phyloP scores from a whole-genome alignment of 768 basidiomycete genomes.

The Tephrocybe sp. region DNA sequence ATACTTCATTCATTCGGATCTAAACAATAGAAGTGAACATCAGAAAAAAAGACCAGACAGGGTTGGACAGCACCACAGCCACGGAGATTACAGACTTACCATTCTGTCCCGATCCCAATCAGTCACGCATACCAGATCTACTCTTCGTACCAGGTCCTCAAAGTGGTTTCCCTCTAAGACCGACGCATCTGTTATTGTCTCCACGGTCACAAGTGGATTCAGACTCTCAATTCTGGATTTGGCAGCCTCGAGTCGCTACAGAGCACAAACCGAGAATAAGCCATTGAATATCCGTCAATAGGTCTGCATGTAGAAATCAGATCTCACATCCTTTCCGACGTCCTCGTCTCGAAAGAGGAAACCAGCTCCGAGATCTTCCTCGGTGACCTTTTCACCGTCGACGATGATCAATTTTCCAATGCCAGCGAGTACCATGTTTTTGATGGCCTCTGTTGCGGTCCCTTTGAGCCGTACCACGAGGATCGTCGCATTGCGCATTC shows the following conservation, averaged over 20 bases:
- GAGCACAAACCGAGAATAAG: slow-evolving; percentile 32
- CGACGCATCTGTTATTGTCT: slow-evolving; percentile 56
- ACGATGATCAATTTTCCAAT: slow-evolving; percentile 87
- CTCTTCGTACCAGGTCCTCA: slow-evolving; percentile 55
- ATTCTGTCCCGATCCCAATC: slow-evolving; percentile 70
- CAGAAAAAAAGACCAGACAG: slow-evolving; percentile 12
- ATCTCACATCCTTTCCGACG: slow-evolving; percentile 80
- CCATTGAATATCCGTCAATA: slow-evolving; percentile 36
- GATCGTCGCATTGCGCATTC: slow-evolving; percentile 94
- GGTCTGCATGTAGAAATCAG: slow-evolving; percentile 9
- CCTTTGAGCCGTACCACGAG: slow-evolving; percentile 78
- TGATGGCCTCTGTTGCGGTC: slow-evolving; percentile 90
- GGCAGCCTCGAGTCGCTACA: slow-evolving; percentile 83
- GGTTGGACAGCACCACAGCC: not conserved
- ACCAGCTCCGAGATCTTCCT: slow-evolving; percentile 88
- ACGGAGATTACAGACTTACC: slow-evolving; percentile 46
- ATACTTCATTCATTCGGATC: slow-evolving; percentile 79
- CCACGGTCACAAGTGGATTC: slow-evolving; percentile 88
- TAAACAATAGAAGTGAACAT: slow-evolving; percentile 28
- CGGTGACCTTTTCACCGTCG: slow-evolving; percentile 71
- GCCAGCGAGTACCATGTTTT: slow-evolving; percentile 96
- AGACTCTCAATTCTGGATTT: slow-evolving; percentile 83
- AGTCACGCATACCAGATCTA: slow-evolving; percentile 88
- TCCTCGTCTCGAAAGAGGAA: slow-evolving; percentile 96
- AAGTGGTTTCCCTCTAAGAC: slow-evolving; percentile 52